Conservation (phyloP, 225 moss, liverwort and hornwort species). For the Pleurozium schreberi region DNA sequence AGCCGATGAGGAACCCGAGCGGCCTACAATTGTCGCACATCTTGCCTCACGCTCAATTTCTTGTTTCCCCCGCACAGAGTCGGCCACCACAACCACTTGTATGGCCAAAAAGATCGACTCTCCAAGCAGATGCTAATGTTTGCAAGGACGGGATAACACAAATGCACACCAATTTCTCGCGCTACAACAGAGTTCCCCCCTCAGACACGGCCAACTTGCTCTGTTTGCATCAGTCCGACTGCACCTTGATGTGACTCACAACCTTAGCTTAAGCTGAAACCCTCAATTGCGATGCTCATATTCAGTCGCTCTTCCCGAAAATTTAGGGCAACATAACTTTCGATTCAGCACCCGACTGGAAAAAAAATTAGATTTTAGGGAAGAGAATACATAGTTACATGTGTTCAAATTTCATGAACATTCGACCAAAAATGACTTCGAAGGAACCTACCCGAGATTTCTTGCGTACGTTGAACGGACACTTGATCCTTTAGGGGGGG, state of each 20-base stretch:
- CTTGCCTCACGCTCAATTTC: not conserved
- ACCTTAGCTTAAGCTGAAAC: not conserved
- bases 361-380: too few species aligned
- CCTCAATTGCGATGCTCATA: not conserved
- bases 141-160: not conserved
- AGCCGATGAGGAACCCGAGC: conserved; percentile 69
- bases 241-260: not conserved
- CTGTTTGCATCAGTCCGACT: not conserved
- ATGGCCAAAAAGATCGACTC: not conserved
- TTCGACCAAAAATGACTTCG: too few species aligned
- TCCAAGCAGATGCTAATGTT: not conserved
- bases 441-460: too few species aligned
- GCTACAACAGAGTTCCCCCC: not conserved
- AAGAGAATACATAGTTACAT: too few species aligned
- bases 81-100: not conserved
- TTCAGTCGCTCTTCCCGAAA: not conserved
- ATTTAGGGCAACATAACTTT: too few species aligned
- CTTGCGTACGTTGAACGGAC: too few species aligned
- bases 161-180: not conserved
- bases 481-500: too few species aligned
- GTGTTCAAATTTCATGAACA: too few species aligned
- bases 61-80: not conserved
- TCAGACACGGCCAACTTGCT: not conserved
- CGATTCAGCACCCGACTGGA: too few species aligned
- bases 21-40: conserved; percentile 60